Conservation (phyloP, 371 early-diverging fungal species). For the Parasitella parasitica region DNA sequence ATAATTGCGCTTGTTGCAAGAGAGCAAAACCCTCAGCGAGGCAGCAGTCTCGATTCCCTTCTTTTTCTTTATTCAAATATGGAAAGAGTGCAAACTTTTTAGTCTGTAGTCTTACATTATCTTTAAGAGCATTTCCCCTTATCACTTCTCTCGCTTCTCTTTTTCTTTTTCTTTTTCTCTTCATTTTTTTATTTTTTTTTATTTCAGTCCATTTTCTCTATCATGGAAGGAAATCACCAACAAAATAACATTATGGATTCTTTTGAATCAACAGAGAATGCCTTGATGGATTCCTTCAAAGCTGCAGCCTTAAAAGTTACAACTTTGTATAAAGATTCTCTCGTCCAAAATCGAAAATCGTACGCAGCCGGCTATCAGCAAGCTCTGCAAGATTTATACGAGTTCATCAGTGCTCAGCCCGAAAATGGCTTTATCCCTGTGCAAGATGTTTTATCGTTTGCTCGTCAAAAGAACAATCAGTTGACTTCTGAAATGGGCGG, state of each 20-base stretch:
- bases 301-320: conserved; percentile 72
- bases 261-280: conserved; percentile 55
- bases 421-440: conserved; percentile 52
- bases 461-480: conserved; percentile 49
- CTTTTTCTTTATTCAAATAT: not conserved
- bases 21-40: not conserved
- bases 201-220: too few relatives aligned
- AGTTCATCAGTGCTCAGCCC: conserved; percentile 48
- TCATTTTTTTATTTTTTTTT: not conserved
- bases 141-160: not conserved
- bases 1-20: not conserved
- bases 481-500: conserved; percentile 34
- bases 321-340: conserved; percentile 70
- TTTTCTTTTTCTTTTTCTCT: not conserved
- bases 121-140: not conserved
- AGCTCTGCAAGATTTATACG: conserved; percentile 68
- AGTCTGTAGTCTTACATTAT: not conserved
- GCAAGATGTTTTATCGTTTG: conserved; percentile 56
- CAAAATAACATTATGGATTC: conserved; percentile 33
- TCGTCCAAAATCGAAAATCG: conserved; percentile 60
- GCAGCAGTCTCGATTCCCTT: not conserved
- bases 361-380: conserved; percentile 74
- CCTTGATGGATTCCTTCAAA: conserved; percentile 62
- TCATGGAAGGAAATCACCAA: not conserved
- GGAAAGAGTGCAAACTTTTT: not conserved